Evolutionary conservation across 23 red algal genomes (phyloP).

Genomic region (Gracilariopsis chorda): DNA sequence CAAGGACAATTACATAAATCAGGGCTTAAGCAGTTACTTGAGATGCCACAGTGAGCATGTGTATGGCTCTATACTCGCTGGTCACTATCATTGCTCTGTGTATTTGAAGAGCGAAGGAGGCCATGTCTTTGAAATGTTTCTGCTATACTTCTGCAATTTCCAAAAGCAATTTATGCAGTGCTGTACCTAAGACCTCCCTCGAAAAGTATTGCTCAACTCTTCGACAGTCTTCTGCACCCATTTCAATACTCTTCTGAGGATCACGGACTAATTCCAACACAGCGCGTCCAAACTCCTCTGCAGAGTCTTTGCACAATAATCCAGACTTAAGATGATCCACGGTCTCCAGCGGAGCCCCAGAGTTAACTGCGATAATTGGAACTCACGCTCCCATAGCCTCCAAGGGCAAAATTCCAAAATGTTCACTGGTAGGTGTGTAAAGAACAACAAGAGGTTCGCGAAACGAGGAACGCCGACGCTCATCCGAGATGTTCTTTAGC

Average conservation of each 20-base stretch:
- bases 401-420: constrained; percentile 98
- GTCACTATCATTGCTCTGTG: too few species aligned
- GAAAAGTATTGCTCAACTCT: constrained; percentile 40
- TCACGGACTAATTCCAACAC: constrained; percentile 8
- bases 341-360: constrained; percentile 84
- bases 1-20: too few species aligned
- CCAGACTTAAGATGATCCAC: constrained; percentile 82
- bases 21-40: too few species aligned
- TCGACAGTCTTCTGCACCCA: neutral
- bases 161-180: constrained; percentile 4
- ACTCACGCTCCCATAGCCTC: constrained; percentile 87
- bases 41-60: too few species aligned
- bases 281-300: constrained; percentile 58
- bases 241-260: neutral
- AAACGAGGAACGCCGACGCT: constrained; percentile 31
- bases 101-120: too few species aligned
- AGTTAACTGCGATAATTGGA: constrained; percentile 79
- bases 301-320: constrained; percentile 53
- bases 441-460: constrained; percentile 41
- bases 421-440: constrained; percentile 89
- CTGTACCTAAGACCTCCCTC: constrained; percentile 27
- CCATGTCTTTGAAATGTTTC: too few species aligned
- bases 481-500: constrained; percentile 71
- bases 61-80: too few species aligned
- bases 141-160: neutral